A percentile compares a stretch with the other conserved stretches of the same genome.
phyloP scores from a whole-genome alignment of 2,329 filamentous ascomycete genomes.

The Curvularia lunata region DNA sequence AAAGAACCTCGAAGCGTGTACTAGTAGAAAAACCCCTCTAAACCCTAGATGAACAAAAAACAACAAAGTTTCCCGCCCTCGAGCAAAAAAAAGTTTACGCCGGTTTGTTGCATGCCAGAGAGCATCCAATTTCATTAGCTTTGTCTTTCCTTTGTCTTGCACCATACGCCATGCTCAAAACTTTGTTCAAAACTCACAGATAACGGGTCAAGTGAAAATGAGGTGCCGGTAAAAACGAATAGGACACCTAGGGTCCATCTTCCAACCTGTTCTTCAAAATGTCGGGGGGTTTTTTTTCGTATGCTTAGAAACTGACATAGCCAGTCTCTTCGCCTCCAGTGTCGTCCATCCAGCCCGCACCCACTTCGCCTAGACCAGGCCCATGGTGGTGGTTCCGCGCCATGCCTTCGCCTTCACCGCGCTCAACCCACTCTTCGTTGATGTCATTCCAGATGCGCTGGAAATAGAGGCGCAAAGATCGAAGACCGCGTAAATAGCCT shows the following conservation, averaged over 20 bases:
- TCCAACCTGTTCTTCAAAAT: background rate
- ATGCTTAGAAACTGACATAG: slow-evolving; percentile 45
- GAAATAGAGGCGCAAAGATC: slow-evolving; percentile 82
- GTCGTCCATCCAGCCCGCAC: slow-evolving; percentile 45
- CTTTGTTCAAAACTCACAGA: slow-evolving; percentile 9
- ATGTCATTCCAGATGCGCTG: slow-evolving; percentile 84
- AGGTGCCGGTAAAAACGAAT: background rate
- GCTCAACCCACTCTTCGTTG: slow-evolving; percentile 54
- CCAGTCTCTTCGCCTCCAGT: slow-evolving; percentile 44
- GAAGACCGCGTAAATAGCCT: slow-evolving; percentile 85
- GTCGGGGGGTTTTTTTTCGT: background rate
- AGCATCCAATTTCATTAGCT: slow-evolving; percentile 17
- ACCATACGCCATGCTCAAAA: slow-evolving; percentile 18
- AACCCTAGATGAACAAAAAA: background rate
- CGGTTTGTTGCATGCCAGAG: slow-evolving; percentile 9
- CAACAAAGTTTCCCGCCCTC: slow-evolving; percentile 4
- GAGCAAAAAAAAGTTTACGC: background rate
- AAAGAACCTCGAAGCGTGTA: background rate
- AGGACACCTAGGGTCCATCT: background rate
- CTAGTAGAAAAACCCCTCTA: background rate
- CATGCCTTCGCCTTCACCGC: slow-evolving; percentile 52
- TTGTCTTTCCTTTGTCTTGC: slow-evolving; percentile 12
- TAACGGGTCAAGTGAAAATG: background rate
- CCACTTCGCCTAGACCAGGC: slow-evolving; percentile 42
- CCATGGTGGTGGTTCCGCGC: slow-evolving; percentile 39